Percentiles rank a stretch among this genome's conserved stretches.
Evolutionary conservation across 805 yeast genomes (phyloP).

Genomic region (Novakomyces olei): DNA sequence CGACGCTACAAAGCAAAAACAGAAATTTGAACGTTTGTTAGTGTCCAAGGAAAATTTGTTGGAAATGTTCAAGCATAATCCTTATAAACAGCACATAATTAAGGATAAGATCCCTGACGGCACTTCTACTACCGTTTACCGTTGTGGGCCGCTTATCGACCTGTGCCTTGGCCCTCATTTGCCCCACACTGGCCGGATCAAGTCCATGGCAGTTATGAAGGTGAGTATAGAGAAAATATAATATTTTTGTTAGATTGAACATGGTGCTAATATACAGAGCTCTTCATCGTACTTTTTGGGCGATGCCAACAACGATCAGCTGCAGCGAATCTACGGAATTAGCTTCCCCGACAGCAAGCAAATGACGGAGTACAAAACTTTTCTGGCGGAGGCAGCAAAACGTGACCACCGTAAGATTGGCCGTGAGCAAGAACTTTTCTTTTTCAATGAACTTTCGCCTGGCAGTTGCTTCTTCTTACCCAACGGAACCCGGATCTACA

Average conservation of each 20-base stretch:
- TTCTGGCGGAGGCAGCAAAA: conserved; percentile 83
- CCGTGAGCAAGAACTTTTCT: conserved; percentile 83
- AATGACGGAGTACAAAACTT: conserved; percentile 85
- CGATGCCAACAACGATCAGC: conserved; percentile 74
- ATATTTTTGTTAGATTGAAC: too few species aligned
- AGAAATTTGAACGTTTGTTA: conserved; percentile 79
- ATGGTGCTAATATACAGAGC: too few species aligned
- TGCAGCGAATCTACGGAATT: conserved; percentile 93
- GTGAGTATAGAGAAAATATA: too few species aligned
- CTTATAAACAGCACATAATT: conserved; percentile 78
- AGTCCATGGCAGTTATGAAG: conserved; percentile 83
- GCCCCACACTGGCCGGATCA: conserved; percentile 90
- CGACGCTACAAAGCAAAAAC: conserved; percentile 82
- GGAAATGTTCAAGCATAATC: conserved; percentile 86
- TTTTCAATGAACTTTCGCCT: conserved; percentile 91
- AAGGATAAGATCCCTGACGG: conserved; percentile 84
- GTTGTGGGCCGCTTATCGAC: conserved; percentile 94
- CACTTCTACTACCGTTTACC: conserved; percentile 84
- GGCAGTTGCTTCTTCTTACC: conserved; percentile 98
- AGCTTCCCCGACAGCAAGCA: conserved; percentile 95
- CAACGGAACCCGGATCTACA: conserved; percentile 94
- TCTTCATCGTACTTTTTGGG: conserved; percentile 92
- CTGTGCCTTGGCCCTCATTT: conserved; percentile 95
- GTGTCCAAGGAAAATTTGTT: conserved; percentile 79
- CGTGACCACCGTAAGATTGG: conserved; percentile 90